Conservation (phyloP, 495 filamentous ascomycete genomes). For the Hypomontagnella monticulosa region DNA sequence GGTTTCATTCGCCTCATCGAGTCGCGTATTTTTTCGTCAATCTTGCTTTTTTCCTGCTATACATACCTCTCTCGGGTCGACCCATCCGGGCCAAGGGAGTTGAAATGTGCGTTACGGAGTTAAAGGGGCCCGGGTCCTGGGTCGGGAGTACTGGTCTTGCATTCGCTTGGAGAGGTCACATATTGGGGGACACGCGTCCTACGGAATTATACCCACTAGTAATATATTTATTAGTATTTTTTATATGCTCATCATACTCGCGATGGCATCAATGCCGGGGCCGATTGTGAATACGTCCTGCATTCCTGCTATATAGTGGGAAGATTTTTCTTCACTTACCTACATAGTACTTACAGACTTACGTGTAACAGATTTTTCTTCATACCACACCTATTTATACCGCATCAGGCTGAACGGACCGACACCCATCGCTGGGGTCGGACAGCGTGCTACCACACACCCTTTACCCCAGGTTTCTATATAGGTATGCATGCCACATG, state of each 20-base stretch:
- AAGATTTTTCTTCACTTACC: conserved; percentile 2
- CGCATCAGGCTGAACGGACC: conserved; percentile 34
- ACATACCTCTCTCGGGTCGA: conserved; percentile 12
- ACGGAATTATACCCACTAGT: conserved; percentile 44
- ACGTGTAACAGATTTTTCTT: no score
- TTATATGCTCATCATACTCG: background rate
- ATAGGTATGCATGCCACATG: conserved; percentile 28
- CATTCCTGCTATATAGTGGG: background rate
- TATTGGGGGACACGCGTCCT: conserved; percentile 41
- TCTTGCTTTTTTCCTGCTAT: conserved; percentile 10
- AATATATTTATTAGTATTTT: conserved; percentile 33
- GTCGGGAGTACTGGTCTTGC: conserved; percentile 32
- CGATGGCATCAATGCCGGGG: conserved; percentile 20
- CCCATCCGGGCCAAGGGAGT: conserved; percentile 38
- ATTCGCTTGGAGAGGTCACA: conserved; percentile 26
- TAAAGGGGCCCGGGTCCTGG: conserved; percentile 28
- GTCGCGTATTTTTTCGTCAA: conserved; percentile 26
- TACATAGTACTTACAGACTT: no score
- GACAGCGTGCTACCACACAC: conserved; percentile 1
- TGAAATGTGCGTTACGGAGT: conserved; percentile 24
- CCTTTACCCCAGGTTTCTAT: conserved; percentile 37
- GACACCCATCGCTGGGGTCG: conserved; percentile 3
- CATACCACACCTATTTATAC: conserved; percentile 21
- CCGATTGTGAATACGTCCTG: conserved; percentile 18
- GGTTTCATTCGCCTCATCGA: conserved; percentile 33